Conservation (phyloP, 106 monocot species). For the Iris macrosiphon region DNA sequence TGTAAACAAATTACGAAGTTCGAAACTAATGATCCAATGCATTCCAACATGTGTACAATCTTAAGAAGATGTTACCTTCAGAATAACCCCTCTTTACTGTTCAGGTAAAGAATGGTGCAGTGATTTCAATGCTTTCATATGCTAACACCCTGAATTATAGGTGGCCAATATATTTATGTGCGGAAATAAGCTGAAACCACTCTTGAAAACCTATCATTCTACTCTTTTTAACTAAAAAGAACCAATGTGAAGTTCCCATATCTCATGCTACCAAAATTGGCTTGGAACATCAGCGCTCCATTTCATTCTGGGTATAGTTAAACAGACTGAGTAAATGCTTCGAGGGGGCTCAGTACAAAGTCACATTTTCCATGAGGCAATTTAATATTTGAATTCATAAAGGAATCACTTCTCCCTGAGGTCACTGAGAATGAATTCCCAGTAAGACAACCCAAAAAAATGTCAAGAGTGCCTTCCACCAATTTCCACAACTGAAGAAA, state of each 20-base stretch:
- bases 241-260: not conserved
- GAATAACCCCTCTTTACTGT: constrained; percentile 4
- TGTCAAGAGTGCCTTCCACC: not conserved
- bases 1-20: not conserved
- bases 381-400: not conserved
- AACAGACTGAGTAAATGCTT: not conserved
- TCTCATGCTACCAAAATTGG: not conserved
- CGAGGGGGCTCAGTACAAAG: not conserved
- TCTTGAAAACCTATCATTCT: not conserved
- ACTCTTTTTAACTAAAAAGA: constrained; percentile 6
- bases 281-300: not conserved
- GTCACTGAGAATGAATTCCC: not conserved
- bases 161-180: constrained; percentile 3
- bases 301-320: not conserved
- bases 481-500: not conserved
- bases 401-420: not conserved
- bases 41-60: constrained; percentile 1
- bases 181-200: not conserved
- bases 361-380: not conserved
- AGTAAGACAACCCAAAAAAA: not conserved
- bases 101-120: not conserved
- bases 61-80: constrained; percentile 9
- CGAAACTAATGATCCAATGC: not conserved
- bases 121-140: constrained; percentile 1
- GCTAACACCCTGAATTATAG: not conserved